Conservation (phyloP, 2,329 filamentous ascomycete genomes). For the Bipolaris cookei region DNA sequence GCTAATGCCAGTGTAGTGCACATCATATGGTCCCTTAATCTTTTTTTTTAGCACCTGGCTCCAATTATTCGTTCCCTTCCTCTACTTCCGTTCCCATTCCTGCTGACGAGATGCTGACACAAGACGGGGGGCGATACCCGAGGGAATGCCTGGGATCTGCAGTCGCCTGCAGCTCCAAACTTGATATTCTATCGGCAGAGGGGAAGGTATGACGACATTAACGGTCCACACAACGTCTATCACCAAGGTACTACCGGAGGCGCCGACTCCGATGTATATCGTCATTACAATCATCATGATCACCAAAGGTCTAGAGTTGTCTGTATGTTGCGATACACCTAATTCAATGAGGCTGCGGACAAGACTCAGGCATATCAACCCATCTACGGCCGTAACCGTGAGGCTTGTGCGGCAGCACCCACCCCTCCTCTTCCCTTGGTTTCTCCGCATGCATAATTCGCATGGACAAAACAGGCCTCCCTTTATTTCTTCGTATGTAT, state of each 20-base stretch:
- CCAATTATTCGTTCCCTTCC: not conserved
- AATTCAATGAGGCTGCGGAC: constrained; percentile 18
- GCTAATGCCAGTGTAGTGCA: constrained; percentile 4
- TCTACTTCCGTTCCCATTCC: not conserved
- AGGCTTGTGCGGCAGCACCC: not conserved
- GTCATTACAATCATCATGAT: not conserved
- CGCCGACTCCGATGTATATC: not conserved
- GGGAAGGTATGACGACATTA: constrained; percentile 19
- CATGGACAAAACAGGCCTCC: constrained; percentile 12
- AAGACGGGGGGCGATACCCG: constrained; percentile 9
- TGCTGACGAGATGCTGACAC: constrained; percentile 5
- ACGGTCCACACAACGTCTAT: constrained; percentile 15
- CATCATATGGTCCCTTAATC: constrained; percentile 11
- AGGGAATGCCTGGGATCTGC: constrained; percentile 10
- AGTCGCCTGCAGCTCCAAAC: constrained; percentile 6
- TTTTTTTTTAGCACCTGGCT: not conserved
- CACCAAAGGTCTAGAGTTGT: not conserved
- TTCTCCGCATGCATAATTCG: constrained; percentile 32
- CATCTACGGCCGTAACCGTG: not conserved
- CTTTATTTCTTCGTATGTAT: not conserved
- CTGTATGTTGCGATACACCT: not conserved
- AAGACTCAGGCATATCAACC: constrained; percentile 12
- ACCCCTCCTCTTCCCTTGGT: not conserved
- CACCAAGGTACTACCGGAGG: constrained; percentile 3
- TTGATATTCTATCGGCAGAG: constrained; percentile 5